Percentiles rank a stretch among this genome's conserved stretches.
These are phyloP conservation scores for Apostasia ramifera DNA, from an alignment of 106 monocot species.

Conservation along the genomic window DNA sequence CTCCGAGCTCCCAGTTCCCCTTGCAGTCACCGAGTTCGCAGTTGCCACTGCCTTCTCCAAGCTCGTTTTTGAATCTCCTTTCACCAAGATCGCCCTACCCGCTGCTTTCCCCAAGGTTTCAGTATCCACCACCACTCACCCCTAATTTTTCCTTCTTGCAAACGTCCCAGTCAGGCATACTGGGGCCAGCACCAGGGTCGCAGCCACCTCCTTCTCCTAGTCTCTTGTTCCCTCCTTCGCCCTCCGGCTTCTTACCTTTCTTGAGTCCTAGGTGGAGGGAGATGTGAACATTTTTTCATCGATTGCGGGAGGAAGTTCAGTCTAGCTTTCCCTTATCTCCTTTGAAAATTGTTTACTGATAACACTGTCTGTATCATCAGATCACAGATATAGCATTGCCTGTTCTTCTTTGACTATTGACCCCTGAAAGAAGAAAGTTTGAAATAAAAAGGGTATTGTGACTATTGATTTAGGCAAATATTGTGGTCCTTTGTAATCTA, in stretches of 20 bases:
- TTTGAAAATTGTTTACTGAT: neutral
- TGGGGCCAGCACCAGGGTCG: constrained; percentile 41
- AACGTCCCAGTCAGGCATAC: constrained; percentile 34
- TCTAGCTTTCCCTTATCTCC: neutral
- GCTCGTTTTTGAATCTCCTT: constrained; percentile 41
- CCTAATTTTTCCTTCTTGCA: constrained; percentile 60
- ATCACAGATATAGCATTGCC: neutral
- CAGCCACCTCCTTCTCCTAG: constrained; percentile 41
- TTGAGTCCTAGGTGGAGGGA: constrained; percentile 75
- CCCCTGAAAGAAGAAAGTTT: neutral
- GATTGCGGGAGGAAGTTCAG: neutral
- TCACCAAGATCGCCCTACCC: constrained; percentile 77
- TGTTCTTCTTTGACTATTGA: neutral
- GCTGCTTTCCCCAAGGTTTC: constrained; percentile 63
- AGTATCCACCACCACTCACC: constrained; percentile 46
- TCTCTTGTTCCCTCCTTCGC: constrained; percentile 58
- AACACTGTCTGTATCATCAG: neutral
- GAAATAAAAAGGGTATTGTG: neutral
- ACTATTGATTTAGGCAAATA: constrained; percentile 2
- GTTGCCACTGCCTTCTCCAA: constrained; percentile 28
- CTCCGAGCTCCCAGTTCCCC: constrained; percentile 10
- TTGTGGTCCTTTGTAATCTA: neutral
- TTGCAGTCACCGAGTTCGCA: constrained; percentile 32
- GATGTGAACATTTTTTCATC: constrained; percentile 20
- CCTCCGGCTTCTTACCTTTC: constrained; percentile 49